These are phyloP conservation scores for Thermoascus crustaceus DNA, from an alignment of 2,329 filamentous ascomycete genomes.

Conservation along the genomic window DNA sequence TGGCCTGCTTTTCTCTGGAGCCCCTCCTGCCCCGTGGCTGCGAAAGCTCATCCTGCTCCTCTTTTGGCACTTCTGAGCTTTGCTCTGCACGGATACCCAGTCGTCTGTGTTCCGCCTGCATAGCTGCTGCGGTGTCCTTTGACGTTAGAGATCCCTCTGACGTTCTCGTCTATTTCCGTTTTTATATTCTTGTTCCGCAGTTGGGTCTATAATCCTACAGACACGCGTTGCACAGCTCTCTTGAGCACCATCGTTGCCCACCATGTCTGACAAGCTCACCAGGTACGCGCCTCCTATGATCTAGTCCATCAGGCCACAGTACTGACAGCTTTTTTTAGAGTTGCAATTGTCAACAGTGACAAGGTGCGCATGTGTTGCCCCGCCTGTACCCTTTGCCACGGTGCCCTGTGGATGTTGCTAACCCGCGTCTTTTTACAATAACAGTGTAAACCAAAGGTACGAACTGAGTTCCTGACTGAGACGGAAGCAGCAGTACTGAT, in stretches of 20 bases:
- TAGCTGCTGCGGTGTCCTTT: neutral
- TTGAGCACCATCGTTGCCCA: conserved; percentile 25
- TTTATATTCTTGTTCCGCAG: neutral
- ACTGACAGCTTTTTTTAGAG: conserved; percentile 48
- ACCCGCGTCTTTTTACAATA: conserved; percentile 25
- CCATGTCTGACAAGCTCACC: conserved; percentile 89
- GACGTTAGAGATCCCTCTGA: no score
- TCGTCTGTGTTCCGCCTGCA: neutral
- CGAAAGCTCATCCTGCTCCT: no score
- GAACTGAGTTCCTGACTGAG: conserved; percentile 9
- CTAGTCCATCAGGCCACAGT: conserved; percentile 7
- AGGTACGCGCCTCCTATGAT: conserved; percentile 53
- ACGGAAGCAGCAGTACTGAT: conserved; percentile 13
- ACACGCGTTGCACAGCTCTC: conserved; percentile 1
- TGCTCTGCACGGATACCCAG: conserved; percentile 9
- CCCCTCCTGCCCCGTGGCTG: conserved; percentile 13
- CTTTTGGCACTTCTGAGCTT: neutral
- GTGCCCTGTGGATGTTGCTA: conserved; percentile 26
- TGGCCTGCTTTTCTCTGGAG: conserved; percentile 17
- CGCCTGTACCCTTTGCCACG: conserved; percentile 20
- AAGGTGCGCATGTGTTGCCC: conserved; percentile 56
- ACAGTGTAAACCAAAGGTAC: conserved; percentile 82
- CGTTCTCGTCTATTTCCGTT: neutral
- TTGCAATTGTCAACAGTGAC: conserved; percentile 97
- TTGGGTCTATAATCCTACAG: neutral